Conservation (phyloP, 1,284 basidiomycete genomes). For the Earliella scabrosa region DNA sequence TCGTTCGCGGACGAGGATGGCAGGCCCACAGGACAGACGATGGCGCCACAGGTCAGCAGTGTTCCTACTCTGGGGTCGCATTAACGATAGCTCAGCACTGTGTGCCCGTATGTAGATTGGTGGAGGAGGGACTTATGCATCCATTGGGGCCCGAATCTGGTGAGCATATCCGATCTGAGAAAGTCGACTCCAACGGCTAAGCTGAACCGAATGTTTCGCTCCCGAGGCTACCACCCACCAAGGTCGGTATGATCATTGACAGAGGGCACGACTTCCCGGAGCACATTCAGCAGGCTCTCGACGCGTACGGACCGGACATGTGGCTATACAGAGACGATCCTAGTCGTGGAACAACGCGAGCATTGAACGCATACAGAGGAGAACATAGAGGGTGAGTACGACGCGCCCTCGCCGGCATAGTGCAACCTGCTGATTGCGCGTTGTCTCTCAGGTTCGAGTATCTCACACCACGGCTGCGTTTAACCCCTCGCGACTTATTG, state of each 20-base stretch:
- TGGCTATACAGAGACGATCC: constrained; percentile 76
- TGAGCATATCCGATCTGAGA: constrained; percentile 32
- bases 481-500: constrained; percentile 72
- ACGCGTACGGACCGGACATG: constrained; percentile 75
- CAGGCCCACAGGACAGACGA: constrained; percentile 46
- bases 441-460: constrained; percentile 72
- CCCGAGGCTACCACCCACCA: constrained; percentile 68
- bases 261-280: constrained; percentile 79
- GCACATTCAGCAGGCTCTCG: constrained; percentile 58
- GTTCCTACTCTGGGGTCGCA: background rate
- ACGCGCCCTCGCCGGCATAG: background rate
- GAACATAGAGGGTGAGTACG: constrained; percentile 67
- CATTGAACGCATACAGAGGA: constrained; percentile 80
- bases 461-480: constrained; percentile 71
- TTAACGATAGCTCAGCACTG: background rate
- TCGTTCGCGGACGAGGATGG: constrained; percentile 62
- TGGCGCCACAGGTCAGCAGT: constrained; percentile 54
- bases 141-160: constrained; percentile 84
- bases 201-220: too few relatives aligned
- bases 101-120: constrained; percentile 90
- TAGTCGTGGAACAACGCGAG: constrained; percentile 66
- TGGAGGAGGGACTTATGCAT: constrained; percentile 85
- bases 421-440: background rate
- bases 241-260: constrained; percentile 86
- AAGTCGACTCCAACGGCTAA: background rate